These are phyloP conservation scores for Macrotyloma uniflorum DNA, from an alignment of 306 rosid species.

Conservation along the genomic window DNA sequence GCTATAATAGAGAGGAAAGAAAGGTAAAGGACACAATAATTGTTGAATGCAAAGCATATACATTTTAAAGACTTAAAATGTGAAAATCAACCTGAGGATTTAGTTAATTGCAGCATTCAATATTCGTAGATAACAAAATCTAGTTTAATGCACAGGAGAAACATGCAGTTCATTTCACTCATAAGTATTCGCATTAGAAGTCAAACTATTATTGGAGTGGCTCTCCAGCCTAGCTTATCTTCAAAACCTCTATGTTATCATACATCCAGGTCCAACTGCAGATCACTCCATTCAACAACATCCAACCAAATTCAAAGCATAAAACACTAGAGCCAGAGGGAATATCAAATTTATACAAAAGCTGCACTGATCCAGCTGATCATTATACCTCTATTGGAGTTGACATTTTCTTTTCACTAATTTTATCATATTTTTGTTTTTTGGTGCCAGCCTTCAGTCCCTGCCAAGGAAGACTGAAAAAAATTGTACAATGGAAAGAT, in stretches of 20 bases:
- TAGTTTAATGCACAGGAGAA: slow-evolving; percentile 12
- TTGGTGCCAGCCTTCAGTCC: slow-evolving; percentile 98
- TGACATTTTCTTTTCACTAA: slow-evolving; percentile 95
- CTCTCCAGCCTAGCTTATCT: slow-evolving; percentile 30
- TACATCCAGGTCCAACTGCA: slow-evolving; percentile 2
- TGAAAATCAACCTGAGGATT: slow-evolving; percentile 8
- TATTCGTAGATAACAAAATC: slow-evolving; percentile 6
- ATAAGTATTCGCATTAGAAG: background rate
- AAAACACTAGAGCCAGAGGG: slow-evolving; percentile 17
- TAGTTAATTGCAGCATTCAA: background rate
- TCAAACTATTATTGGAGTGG: background rate
- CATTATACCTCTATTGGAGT: slow-evolving; percentile 87
- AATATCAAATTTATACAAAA: slow-evolving; percentile 28
- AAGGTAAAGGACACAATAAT: background rate
- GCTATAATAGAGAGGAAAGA: background rate
- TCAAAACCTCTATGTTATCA: slow-evolving; percentile 8
- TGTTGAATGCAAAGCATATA: slow-evolving; percentile 13
- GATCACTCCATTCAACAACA: slow-evolving; percentile 13
- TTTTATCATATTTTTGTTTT: slow-evolving; percentile 93
- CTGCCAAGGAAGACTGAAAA: slow-evolving; percentile 98
- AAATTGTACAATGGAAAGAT: slow-evolving; percentile 19
- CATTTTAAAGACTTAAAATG: background rate
- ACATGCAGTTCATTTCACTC: slow-evolving; percentile 3
- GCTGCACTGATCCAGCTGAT: slow-evolving; percentile 19
- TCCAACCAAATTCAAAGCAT: slow-evolving; percentile 27